These are phyloP conservation scores for Laburnicola sp. DNA, from an alignment of 2,329 filamentous ascomycete species.

Conservation along the genomic window DNA sequence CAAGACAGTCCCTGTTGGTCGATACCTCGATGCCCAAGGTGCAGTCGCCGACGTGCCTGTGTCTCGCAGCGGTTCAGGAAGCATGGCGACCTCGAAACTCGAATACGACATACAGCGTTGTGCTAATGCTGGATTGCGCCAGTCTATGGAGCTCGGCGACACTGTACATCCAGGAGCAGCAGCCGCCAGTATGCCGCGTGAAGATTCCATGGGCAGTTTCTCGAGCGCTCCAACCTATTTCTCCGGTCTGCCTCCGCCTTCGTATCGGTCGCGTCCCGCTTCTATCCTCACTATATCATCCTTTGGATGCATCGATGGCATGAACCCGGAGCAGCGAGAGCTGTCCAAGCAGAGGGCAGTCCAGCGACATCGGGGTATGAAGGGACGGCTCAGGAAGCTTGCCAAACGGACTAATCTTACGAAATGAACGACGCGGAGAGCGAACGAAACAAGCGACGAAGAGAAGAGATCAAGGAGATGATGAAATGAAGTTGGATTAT, in stretches of 20 bases:
- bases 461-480: background rate
- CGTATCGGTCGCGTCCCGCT: constrained; percentile 36
- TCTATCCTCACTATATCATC: constrained; percentile 40
- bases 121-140: constrained; percentile 15
- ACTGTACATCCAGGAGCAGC: constrained; percentile 20
- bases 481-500: background rate
- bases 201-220: constrained; percentile 37
- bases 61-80: constrained; percentile 16
- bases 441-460: background rate
- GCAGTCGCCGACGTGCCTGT: constrained; percentile 7
- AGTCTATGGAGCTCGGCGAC: constrained; percentile 13
- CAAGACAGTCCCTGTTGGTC: background rate
- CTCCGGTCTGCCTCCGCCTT: constrained; percentile 37
- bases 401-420: constrained; percentile 26
- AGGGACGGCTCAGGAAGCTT: constrained; percentile 33
- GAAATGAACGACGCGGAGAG: constrained; percentile 5
- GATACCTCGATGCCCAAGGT: constrained; percentile 2
- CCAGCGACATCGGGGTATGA: constrained; percentile 24
- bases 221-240: constrained; percentile 41
- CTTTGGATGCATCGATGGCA: constrained; percentile 42
- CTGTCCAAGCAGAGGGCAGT: constrained; percentile 30
- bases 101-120: constrained; percentile 24
- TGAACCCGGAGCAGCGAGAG: constrained; percentile 32
- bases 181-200: constrained; percentile 20
- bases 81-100: constrained; percentile 15